phyloP scores from a whole-genome alignment of 2,329 filamentous ascomycete species.

The Ophiostoma australiae region DNA sequence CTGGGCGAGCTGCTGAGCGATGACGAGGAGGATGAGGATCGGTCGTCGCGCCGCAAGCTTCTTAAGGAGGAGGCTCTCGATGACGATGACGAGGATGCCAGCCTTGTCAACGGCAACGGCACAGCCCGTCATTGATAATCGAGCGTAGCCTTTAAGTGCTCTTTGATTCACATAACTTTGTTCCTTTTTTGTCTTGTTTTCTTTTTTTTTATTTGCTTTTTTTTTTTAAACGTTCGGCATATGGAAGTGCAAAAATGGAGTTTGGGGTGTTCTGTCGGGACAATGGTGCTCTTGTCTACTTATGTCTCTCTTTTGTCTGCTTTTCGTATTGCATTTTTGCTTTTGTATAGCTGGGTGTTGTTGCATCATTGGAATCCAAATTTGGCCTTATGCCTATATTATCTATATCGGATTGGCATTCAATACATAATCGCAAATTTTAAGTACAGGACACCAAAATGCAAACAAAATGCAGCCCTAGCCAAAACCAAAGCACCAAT shows the following conservation, averaged over 20 bases:
- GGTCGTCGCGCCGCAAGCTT: constrained; percentile 33
- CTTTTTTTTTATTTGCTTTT: neutral
- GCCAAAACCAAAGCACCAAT: neutral
- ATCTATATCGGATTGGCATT: neutral
- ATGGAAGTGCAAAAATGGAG: neutral
- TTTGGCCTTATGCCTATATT: neutral
- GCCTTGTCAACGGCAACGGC: constrained; percentile 28
- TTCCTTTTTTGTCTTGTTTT: neutral
- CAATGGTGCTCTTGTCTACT: neutral
- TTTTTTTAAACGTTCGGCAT: neutral
- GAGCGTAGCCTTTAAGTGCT: neutral
- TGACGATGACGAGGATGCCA: constrained; percentile 30
- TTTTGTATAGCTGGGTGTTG: neutral
- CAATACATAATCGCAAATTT: neutral
- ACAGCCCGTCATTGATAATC: constrained; percentile 19
- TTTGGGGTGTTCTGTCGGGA: neutral
- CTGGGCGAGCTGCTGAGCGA: constrained; percentile 85
- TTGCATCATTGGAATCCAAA: neutral
- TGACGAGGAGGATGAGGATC: constrained; percentile 65
- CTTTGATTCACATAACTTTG: neutral
- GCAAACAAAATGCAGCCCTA: neutral
- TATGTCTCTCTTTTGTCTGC: neutral
- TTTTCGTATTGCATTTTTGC: neutral
- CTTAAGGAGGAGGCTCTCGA: constrained; percentile 32
- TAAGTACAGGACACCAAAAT: neutral